These are phyloP conservation scores for Polyporus tsugae DNA, from an alignment of 1,284 basidiomycete species.

Conservation along the genomic window DNA sequence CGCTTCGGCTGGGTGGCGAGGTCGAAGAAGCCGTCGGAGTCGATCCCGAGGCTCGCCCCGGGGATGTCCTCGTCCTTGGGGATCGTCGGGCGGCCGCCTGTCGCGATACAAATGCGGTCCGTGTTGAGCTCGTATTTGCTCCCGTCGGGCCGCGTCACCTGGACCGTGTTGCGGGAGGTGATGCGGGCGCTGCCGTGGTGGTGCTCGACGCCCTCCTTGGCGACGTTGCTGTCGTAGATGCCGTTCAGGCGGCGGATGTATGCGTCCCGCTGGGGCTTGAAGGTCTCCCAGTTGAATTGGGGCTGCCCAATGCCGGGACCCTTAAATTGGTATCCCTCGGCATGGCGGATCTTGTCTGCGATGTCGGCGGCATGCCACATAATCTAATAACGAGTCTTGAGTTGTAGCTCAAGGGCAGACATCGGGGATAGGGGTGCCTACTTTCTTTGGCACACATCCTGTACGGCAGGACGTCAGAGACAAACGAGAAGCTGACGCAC, in stretches of 20 bases:
- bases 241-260: slow-evolving; percentile 93
- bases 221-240: slow-evolving; percentile 92
- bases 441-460: slow-evolving; percentile 93
- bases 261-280: slow-evolving; percentile 95
- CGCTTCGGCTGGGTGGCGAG: slow-evolving; percentile 91
- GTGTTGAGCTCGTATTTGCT: slow-evolving; percentile 73
- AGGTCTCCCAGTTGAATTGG: slow-evolving; percentile 88
- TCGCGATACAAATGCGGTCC: slow-evolving; percentile 85
- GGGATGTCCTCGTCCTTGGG: slow-evolving; percentile 87
- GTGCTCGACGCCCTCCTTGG: slow-evolving; percentile 90
- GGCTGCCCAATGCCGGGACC: slow-evolving; percentile 54
- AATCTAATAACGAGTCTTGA: slow-evolving; percentile 62
- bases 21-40: slow-evolving; percentile 97
- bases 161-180: slow-evolving; percentile 68
- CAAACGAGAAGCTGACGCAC: background rate
- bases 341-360: slow-evolving; percentile 82
- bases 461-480: slow-evolving; percentile 7
- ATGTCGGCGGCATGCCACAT: slow-evolving; percentile 99
- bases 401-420: slow-evolving; percentile 1
- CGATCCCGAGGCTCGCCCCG: slow-evolving; percentile 89
- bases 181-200: slow-evolving; percentile 85
- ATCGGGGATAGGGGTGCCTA: slow-evolving; percentile 35
- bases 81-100: slow-evolving; percentile 86
- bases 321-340: slow-evolving; percentile 82
- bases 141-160: slow-evolving; percentile 73